Conservation (phyloP, 2,329 filamentous ascomycete species). For the Alternaria brassicicola region DNA sequence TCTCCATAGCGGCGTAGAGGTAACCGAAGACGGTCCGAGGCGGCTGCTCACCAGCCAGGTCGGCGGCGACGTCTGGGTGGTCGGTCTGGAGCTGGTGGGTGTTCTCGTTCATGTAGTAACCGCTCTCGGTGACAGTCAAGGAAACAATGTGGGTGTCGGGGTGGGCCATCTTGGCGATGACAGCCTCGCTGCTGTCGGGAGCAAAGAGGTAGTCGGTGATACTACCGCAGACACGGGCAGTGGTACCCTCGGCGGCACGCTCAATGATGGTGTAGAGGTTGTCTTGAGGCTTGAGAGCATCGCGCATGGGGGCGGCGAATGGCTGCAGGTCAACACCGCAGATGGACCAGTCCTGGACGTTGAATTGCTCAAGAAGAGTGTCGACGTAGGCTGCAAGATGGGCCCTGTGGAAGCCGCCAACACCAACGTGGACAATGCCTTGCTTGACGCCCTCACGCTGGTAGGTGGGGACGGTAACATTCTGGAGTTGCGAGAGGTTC, state of each 20-base stretch:
- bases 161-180: constrained; percentile 39
- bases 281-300: constrained; percentile 33
- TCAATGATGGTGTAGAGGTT: constrained; percentile 40
- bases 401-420: constrained; percentile 38
- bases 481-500: constrained; percentile 28
- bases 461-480: constrained; percentile 33
- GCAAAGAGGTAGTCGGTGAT: constrained; percentile 41
- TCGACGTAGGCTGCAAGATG: constrained; percentile 39
- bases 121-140: constrained; percentile 39
- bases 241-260: constrained; percentile 30
- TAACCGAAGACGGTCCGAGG: constrained; percentile 38
- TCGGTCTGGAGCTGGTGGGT: constrained; percentile 34
- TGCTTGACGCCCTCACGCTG: constrained; percentile 34
- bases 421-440: constrained; percentile 38
- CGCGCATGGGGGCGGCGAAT: constrained; percentile 34
- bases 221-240: constrained; percentile 31
- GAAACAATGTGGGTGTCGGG: constrained; percentile 40
- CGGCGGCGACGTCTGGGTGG: constrained; percentile 35
- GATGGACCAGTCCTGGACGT: constrained; percentile 36
- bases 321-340: constrained; percentile 38
- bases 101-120: constrained; percentile 41
- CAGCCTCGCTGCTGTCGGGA: constrained; percentile 36
- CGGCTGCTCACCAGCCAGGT: constrained; percentile 29
- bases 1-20: constrained; percentile 31
- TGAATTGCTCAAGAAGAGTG: constrained; percentile 33